Percentiles rank a stretch among this genome's conserved stretches.
phyloP scores from a whole-genome alignment of 352 stramenopile species.

The Pythium insidiosum region DNA sequence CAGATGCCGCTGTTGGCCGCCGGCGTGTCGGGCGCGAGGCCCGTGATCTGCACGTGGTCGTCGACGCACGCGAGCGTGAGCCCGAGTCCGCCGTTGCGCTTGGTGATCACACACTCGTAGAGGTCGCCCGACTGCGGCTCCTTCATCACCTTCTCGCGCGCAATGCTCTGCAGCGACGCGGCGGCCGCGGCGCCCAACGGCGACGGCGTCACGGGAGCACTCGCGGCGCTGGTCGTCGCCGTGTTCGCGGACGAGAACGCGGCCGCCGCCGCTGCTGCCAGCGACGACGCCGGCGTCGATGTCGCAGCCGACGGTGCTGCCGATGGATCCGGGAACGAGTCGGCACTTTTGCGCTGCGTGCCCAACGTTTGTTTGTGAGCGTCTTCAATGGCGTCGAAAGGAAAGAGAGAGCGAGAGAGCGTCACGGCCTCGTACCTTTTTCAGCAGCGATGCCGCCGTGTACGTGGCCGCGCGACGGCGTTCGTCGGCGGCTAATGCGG shows the following conservation, averaged over 20 bases:
- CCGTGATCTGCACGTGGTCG: conserved; percentile 81
- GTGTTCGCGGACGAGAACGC: background rate
- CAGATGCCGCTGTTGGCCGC: conserved; percentile 67
- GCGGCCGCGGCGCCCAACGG: conserved; percentile 7
- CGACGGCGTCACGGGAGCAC: conserved; percentile 20
- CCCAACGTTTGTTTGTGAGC: too few species aligned
- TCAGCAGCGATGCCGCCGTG: conserved; percentile 17
- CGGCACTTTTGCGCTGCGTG: background rate
- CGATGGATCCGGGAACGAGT: background rate
- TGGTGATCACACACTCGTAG: conserved; percentile 84
- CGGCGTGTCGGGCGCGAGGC: conserved; percentile 57
- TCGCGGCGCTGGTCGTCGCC: conserved; percentile 11
- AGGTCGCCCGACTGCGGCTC: conserved; percentile 69
- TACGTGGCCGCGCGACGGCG: conserved; percentile 15
- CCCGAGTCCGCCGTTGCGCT: conserved; percentile 63
- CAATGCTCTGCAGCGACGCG: conserved; percentile 12
- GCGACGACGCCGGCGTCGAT: conserved; percentile 1
- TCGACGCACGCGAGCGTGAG: conserved; percentile 74
- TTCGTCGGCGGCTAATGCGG: conserved; percentile 9
- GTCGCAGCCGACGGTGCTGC: background rate
- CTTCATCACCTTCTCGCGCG: conserved; percentile 78
- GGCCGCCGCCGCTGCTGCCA: conserved; percentile 1
- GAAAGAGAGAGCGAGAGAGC: too few species aligned
- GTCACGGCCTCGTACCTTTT: conserved; percentile 15
- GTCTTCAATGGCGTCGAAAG: too few species aligned